These are phyloP conservation scores for Botrytis pseudocinerea DNA, from an alignment of 2,329 filamentous ascomycete species.

Conservation along the genomic window DNA sequence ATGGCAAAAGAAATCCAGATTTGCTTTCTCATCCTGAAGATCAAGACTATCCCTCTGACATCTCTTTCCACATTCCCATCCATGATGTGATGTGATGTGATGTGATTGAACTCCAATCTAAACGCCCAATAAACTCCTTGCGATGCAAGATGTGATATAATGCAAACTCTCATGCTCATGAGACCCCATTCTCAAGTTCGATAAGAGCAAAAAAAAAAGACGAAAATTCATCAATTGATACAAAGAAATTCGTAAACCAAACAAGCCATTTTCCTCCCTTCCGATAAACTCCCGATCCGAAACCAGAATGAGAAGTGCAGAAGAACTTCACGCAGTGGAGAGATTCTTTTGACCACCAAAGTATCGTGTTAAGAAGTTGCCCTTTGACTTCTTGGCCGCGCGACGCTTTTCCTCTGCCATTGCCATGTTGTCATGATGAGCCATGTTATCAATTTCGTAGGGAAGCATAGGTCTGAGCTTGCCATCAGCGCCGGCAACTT, in stretches of 20 bases:
- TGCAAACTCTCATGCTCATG: not conserved
- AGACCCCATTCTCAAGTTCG: not conserved
- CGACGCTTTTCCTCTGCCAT: conserved; percentile 31
- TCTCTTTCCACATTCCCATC: conserved; percentile 15
- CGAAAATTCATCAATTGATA: conserved; percentile 16
- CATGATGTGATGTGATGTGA: conserved; percentile 9
- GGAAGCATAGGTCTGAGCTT: conserved; percentile 36
- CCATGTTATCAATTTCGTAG: conserved; percentile 37
- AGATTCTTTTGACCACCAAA: conserved; percentile 26
- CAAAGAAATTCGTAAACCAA: conserved; percentile 21
- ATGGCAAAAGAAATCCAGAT: conserved; percentile 19
- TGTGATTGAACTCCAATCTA: not conserved
- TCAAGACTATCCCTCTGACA: conserved; percentile 2
- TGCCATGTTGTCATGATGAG: conserved; percentile 25
- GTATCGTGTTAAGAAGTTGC: conserved; percentile 38
- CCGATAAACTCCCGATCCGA: not conserved
- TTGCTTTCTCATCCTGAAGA: conserved; percentile 18
- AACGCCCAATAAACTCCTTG: conserved; percentile 23
- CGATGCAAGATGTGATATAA: conserved; percentile 16
- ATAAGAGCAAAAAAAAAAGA: not conserved
- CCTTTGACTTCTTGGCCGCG: conserved; percentile 33
- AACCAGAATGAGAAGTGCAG: not conserved
- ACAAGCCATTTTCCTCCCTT: conserved; percentile 11
- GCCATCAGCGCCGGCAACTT: conserved; percentile 27
- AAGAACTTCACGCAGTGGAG: conserved; percentile 4